Base-by-base conservation (phyloP, 2,329 filamentous ascomycete species). In the Aspergillus alliaceus region DNA sequence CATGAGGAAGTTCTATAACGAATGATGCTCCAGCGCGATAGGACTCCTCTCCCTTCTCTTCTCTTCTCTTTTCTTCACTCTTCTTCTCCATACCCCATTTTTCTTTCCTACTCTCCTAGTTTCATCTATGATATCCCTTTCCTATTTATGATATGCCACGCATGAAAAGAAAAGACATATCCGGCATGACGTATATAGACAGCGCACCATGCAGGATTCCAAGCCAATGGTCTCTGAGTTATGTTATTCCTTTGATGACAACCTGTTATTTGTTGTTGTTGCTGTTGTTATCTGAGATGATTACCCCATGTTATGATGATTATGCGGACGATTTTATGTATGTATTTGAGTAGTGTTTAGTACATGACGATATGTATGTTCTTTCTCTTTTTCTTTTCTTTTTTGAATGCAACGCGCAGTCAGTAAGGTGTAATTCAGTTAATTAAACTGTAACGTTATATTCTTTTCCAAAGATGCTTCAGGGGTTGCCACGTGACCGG, bases 1-100 rank as follows among this genome's bases (percentile, higher is more conserved):
- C 66, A 98, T 98, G 82, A 96, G 96, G 85, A 99, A 99, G 83
- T 99, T 99, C 76, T 99, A 99, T 68, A 81, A 80, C 64, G 77
- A 79, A 65, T 78, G 61, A 73, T 62, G 37, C 37, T 29, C 39
- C 34, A 25, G 18, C 14, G 20, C 54, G 22, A 54, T 61, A 48
- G 56, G 51, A 57, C 54, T 51, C 55, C n/a, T 52, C 44, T 54
- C 44, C 46, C 54, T 48, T 25, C 15, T 29, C 49, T 47, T 29
- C 25, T 51, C 15, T 56, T 47, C 51, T 53, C 54, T 59, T 64
- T 60, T 58, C 53, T 53, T 59, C 51, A 20, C n/a, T 15, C 29
- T 35, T 50, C 48, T 34, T 42, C 18, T 56, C 42, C 24, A n/a
- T n/a, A n/a, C n/a, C n/a, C n/a, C n/a, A n/a, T 39, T 44, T 27